phyloP scores from a whole-genome alignment of 306 rosid species.

The Fragaria nilgerrensis region DNA sequence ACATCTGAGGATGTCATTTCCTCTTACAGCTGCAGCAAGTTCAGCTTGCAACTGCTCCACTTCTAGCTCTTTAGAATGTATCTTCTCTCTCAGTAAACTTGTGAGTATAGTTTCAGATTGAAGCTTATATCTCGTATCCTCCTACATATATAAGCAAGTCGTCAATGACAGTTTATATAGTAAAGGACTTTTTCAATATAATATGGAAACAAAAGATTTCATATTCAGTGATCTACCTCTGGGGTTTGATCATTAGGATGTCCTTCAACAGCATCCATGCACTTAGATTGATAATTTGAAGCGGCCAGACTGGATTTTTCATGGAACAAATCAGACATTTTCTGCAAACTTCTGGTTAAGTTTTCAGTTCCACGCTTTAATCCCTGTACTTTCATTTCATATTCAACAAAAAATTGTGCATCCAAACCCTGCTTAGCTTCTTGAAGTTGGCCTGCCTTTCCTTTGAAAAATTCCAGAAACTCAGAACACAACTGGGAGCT shows the following conservation, averaged over 20 bases:
- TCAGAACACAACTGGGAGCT: conserved; percentile 62
- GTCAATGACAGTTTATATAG: background rate
- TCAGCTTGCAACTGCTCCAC: conserved; percentile 90
- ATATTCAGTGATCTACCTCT: conserved; percentile 40
- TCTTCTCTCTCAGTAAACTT: conserved; percentile 70
- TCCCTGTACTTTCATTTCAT: conserved; percentile 72
- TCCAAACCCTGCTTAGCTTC: conserved; percentile 46
- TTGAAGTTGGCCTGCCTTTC: conserved; percentile 43
- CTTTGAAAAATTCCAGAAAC: conserved; percentile 59
- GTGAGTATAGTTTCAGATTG: conserved; percentile 80
- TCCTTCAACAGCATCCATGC: conserved; percentile 38
- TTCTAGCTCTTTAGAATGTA: conserved; percentile 78
- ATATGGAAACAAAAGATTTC: background rate
- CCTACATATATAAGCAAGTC: conserved; percentile 33
- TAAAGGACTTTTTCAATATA: background rate
- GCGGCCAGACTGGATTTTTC: conserved; percentile 59
- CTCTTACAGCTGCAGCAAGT: conserved; percentile 89
- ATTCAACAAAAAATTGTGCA: conserved; percentile 68
- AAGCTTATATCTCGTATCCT: conserved; percentile 62
- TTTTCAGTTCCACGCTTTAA: conserved; percentile 66
- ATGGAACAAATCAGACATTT: conserved; percentile 58
- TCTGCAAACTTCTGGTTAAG: conserved; percentile 79
- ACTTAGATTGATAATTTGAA: conserved; percentile 38
- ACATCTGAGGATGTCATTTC: conserved; percentile 69
- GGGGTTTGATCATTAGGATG: conserved; percentile 49